Evolutionary conservation across 371 early-diverging fungal species (phyloP).

Genomic region (Mortierella sp.): DNA sequence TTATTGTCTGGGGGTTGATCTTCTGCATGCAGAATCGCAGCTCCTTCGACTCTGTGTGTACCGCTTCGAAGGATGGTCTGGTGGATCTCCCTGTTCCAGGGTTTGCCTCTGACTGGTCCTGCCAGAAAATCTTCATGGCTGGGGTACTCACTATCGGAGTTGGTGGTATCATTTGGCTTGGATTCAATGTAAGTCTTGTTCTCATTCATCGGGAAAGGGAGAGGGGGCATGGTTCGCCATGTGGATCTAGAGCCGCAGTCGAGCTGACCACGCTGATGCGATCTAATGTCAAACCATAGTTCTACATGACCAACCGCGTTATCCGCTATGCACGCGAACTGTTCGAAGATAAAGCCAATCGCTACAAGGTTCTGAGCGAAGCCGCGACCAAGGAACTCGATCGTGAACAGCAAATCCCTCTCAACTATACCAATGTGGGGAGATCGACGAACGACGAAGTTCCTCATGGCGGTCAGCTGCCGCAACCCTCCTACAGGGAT

Average conservation of each 20-base stretch:
- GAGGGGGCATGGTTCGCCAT: background rate
- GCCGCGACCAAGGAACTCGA: conserved; percentile 44
- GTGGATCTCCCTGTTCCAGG: conserved; percentile 21
- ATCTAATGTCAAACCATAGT: conserved; percentile 5
- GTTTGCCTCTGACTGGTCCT: conserved; percentile 36
- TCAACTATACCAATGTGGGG: conserved; percentile 44
- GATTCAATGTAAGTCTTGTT: conserved; percentile 30
- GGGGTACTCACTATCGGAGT: conserved; percentile 28
- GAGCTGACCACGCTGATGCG: background rate
- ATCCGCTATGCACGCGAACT: conserved; percentile 53
- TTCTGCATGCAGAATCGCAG: conserved; percentile 35
- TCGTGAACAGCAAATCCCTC: conserved; percentile 52
- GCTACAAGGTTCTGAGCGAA: conserved; percentile 46
- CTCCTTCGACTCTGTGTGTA: conserved; percentile 28
- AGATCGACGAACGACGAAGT: conserved; percentile 9
- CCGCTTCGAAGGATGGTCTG: conserved; percentile 19
- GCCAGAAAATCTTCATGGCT: conserved; percentile 28
- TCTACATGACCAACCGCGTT: conserved; percentile 52
- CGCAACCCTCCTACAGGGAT: conserved; percentile 43
- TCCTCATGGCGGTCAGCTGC: conserved; percentile 13
- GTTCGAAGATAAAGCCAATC: conserved; percentile 27
- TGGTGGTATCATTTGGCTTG: conserved; percentile 38
- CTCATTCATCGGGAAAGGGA: background rate
- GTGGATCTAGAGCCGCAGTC: too few species aligned
- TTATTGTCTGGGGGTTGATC: conserved; percentile 39